A percentile compares a stretch with the other conserved stretches of the same genome.
Conservation (phyloP, 495 filamentous ascomycete species). For the Polyplosphaeria fusca region DNA sequence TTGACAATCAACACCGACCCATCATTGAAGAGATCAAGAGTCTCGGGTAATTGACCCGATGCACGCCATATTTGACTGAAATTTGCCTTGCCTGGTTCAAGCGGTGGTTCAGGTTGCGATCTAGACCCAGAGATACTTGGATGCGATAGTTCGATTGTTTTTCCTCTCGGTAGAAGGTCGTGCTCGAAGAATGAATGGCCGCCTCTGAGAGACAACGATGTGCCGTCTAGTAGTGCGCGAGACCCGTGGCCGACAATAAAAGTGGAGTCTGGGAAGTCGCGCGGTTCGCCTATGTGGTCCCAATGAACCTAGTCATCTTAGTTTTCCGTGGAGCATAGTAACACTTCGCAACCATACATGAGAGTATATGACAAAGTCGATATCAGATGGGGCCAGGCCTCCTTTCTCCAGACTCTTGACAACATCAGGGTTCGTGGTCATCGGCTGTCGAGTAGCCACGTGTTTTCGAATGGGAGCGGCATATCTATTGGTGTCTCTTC, state of each 20-base stretch:
- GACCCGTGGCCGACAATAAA: conserved; percentile 46
- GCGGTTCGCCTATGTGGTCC: conserved; percentile 47
- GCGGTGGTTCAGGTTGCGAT: not conserved
- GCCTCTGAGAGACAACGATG: conserved; percentile 30
- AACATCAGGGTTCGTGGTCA: conserved; percentile 41
- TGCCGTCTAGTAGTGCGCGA: conserved; percentile 35
- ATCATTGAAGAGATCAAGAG: conserved; percentile 47
- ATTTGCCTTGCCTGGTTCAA: conserved; percentile 5
- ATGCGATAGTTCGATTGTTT: conserved; percentile 43
- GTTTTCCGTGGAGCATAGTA: too few relatives aligned
- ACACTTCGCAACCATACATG: conserved; percentile 39
- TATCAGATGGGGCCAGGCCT: conserved; percentile 39
- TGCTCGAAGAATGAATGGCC: conserved; percentile 45
- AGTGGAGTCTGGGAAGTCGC: conserved; percentile 38
- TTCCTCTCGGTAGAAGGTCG: conserved; percentile 37
- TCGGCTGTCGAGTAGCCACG: conserved; percentile 39
- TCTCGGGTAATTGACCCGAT: conserved; percentile 36
- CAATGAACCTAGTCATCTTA: conserved; percentile 43
- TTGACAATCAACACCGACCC: conserved; percentile 43
- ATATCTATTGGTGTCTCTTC: conserved; percentile 38
- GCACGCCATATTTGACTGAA: conserved; percentile 33
- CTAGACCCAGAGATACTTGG: not conserved
- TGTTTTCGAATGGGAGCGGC: conserved; percentile 40
- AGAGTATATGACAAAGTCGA: conserved; percentile 43
- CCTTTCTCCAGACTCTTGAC: conserved; percentile 38